These are phyloP conservation scores for Crithidia brevicula DNA, from an alignment of 208 protist genomes.

Conservation along the genomic window DNA sequence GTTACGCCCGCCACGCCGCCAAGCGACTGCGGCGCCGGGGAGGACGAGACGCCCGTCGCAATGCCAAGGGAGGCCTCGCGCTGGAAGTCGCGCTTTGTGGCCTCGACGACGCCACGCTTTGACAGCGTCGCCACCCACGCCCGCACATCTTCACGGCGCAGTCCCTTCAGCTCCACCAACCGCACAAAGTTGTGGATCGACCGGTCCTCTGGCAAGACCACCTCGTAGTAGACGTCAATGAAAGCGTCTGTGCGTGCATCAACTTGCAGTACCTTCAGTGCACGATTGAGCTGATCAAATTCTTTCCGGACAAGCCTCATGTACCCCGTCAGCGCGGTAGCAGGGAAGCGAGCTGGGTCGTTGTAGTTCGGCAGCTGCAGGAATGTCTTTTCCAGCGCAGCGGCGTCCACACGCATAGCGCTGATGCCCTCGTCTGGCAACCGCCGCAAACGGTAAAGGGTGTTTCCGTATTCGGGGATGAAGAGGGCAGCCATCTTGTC, in stretches of 20 bases:
- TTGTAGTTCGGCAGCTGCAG: constrained; percentile 90
- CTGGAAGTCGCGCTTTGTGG: constrained; percentile 74
- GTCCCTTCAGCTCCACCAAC: constrained; percentile 82
- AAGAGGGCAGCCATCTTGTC: constrained; percentile 79
- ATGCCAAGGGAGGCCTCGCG: constrained; percentile 47
- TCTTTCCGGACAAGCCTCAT: constrained; percentile 77
- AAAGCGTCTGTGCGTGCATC: constrained; percentile 74
- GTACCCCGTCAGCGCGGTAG: constrained; percentile 65
- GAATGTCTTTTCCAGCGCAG: constrained; percentile 77
- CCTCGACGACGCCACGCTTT: constrained; percentile 86
- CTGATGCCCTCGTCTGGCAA: constrained; percentile 65
- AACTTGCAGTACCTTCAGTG: constrained; percentile 87
- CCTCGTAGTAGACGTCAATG: constrained; percentile 87
- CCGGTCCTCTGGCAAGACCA: constrained; percentile 79
- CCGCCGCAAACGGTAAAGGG: constrained; percentile 68
- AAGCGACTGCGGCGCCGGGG: neutral
- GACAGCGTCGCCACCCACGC: constrained; percentile 80
- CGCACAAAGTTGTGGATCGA: constrained; percentile 91
- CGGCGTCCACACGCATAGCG: constrained; percentile 76
- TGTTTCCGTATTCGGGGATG: constrained; percentile 73
- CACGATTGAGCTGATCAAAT: constrained; percentile 84
- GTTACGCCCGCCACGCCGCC: constrained; percentile 13
- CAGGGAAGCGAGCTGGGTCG: constrained; percentile 69
- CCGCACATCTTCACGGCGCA: constrained; percentile 80
- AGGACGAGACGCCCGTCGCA: constrained; percentile 33